Evolutionary conservation across 202 grass and related monocot genomes (phyloP).

Genomic region (Panicum virgatum): DNA sequence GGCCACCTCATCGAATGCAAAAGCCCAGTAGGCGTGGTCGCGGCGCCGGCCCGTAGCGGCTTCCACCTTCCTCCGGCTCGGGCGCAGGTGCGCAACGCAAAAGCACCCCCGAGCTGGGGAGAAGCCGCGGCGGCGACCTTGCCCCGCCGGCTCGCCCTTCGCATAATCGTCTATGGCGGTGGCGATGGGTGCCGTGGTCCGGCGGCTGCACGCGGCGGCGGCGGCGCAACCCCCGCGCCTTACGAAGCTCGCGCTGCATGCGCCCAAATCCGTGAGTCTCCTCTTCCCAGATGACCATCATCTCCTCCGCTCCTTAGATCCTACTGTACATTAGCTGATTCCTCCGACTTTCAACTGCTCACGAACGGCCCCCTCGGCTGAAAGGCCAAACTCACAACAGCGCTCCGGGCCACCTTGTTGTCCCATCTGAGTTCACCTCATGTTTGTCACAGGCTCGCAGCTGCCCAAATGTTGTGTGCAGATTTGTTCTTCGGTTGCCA

Average conservation of each 20-base stretch:
- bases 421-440: background rate
- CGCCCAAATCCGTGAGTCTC: constrained; percentile 54
- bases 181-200: constrained; percentile 16
- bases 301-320: background rate
- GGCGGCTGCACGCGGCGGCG: constrained; percentile 38
- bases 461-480: background rate
- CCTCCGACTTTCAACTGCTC: background rate
- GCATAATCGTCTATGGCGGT: constrained; percentile 14
- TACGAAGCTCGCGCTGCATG: constrained; percentile 53
- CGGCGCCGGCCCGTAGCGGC: background rate
- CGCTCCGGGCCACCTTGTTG: background rate
- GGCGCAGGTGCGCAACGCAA: background rate
- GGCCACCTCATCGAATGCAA: no score
- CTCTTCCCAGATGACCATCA: background rate
- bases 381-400: no score
- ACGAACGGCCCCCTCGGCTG: no score
- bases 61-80: background rate
- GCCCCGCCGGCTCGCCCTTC: background rate
- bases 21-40: background rate
- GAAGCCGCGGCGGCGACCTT: background rate
- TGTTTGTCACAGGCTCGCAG: no score
- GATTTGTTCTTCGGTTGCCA: background rate
- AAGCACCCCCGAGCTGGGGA: background rate
- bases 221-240: constrained; percentile 47
- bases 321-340: background rate